Evolutionary conservation across 2,329 filamentous ascomycete genomes (phyloP).

Genomic region (Ascochyta fabae): DNA sequence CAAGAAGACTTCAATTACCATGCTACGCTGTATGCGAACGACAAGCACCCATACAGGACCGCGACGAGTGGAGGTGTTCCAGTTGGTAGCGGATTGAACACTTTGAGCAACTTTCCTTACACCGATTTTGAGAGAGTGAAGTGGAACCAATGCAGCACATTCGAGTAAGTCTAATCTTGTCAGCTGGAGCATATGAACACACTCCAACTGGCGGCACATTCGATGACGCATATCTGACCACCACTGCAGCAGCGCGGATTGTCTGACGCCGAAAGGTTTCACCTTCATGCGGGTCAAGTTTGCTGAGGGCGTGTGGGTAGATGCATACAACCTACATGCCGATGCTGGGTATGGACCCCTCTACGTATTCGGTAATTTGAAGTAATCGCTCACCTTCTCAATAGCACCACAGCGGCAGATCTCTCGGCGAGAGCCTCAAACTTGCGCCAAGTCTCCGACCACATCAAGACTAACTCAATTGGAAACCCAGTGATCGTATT

Average conservation of each 20-base stretch:
- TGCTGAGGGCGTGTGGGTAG: conserved; percentile 62
- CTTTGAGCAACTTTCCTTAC: conserved; percentile 65
- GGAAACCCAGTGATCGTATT: conserved; percentile 69
- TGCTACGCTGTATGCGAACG: conserved; percentile 63
- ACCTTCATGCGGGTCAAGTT: conserved; percentile 68
- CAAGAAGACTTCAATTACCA: conserved; percentile 77
- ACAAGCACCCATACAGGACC: conserved; percentile 66
- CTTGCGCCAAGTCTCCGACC: conserved; percentile 64
- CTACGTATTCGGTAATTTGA: background rate
- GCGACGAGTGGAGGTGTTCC: conserved; percentile 69
- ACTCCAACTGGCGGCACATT: no score
- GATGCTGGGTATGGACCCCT: conserved; percentile 62
- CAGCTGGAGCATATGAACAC: no score
- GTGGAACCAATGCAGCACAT: conserved; percentile 64
- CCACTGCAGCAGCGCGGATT: conserved; percentile 59
- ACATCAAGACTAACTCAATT: conserved; percentile 62
- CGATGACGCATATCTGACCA: background rate
- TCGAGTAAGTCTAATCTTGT: conserved; percentile 30
- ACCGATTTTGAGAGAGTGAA: conserved; percentile 63
- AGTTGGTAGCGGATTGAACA: conserved; percentile 70
- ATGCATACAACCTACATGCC: conserved; percentile 71
- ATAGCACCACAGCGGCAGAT: conserved; percentile 58
- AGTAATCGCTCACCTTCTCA: conserved; percentile 2
- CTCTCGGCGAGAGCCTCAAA: conserved; percentile 64
- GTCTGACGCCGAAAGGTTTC: conserved; percentile 73